Evolutionary conservation across 768 basidiomycete species (phyloP).

Genomic region (Lactifluus volemus): DNA sequence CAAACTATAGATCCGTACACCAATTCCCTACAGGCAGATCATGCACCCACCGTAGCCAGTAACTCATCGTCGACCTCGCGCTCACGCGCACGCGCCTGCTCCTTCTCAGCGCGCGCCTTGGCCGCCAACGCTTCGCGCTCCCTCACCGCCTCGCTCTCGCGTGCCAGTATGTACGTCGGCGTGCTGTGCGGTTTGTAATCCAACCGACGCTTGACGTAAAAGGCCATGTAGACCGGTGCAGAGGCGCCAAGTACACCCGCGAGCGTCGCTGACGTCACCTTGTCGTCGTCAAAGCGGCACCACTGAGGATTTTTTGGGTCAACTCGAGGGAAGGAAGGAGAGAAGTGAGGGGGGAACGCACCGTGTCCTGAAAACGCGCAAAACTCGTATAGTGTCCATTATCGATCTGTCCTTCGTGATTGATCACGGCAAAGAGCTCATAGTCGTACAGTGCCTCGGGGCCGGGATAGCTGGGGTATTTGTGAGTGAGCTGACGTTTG

Average conservation of each 20-base stretch:
- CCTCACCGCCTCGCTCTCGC: conserved; percentile 17
- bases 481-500: not conserved
- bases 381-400: conserved; percentile 93
- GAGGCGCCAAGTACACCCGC: conserved; percentile 44
- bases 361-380: conserved; percentile 78
- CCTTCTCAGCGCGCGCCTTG: conserved; percentile 5
- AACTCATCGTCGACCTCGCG: conserved; percentile 19
- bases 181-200: conserved; percentile 57
- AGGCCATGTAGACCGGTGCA: conserved; percentile 88
- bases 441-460: conserved; percentile 75
- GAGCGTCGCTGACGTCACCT: conserved; percentile 67
- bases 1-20: too few relatives aligned
- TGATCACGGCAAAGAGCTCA: conserved; percentile 88
- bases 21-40: not conserved
- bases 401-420: conserved; percentile 90
- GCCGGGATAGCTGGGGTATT: conserved; percentile 34
- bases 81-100: conserved; percentile 12
- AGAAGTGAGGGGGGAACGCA: conserved; percentile 30
- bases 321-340: not conserved
- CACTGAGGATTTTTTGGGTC: conserved; percentile 40
- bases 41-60: conserved; percentile 5
- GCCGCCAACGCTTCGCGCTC: conserved; percentile 10
- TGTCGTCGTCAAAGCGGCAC: conserved; percentile 94
- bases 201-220: conserved; percentile 85
- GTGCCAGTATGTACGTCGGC: conserved; percentile 14